These are phyloP conservation scores for Mycena galericulata DNA, from an alignment of 768 basidiomycete species.

Conservation along the genomic window DNA sequence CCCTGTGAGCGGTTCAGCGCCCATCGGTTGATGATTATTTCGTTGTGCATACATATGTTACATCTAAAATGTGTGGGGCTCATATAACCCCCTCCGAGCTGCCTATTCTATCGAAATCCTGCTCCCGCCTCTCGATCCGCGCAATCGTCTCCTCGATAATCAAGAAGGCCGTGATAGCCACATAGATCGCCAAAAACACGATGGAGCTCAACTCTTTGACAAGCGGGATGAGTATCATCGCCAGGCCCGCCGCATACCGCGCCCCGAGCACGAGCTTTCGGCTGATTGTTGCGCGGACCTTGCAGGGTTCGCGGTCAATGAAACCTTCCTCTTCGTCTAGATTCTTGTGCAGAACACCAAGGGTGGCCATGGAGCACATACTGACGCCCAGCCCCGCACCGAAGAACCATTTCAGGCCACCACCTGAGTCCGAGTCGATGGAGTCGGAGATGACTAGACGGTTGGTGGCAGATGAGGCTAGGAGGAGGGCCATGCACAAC, in stretches of 20 bases:
- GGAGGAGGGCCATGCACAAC: slow-evolving; percentile 34
- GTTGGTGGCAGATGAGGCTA: slow-evolving; percentile 34
- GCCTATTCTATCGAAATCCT: slow-evolving; percentile 13
- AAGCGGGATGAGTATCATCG: slow-evolving; percentile 32
- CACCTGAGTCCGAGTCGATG: slow-evolving; percentile 15
- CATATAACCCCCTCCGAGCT: background rate
- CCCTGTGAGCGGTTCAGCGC: no score
- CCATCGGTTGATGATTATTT: no score
- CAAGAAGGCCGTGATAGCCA: slow-evolving; percentile 31
- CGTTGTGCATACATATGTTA: background rate
- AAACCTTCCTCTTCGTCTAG: slow-evolving; percentile 25
- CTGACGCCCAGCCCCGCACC: slow-evolving; percentile 33
- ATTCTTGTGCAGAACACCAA: slow-evolving; percentile 32
- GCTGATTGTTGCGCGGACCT: slow-evolving; percentile 15
- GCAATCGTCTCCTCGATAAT: slow-evolving; percentile 35
- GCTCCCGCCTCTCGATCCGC: slow-evolving; percentile 32
- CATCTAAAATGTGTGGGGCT: background rate
- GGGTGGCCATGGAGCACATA: slow-evolving; percentile 30
- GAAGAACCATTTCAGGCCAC: slow-evolving; percentile 32
- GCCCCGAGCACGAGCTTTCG: slow-evolving; percentile 21
- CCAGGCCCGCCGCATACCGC: slow-evolving; percentile 28
- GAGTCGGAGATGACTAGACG: slow-evolving; percentile 22
- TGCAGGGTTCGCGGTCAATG: background rate
- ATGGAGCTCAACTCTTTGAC: slow-evolving; percentile 25
- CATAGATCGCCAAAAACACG: slow-evolving; percentile 25